A percentile compares a stretch with the other conserved stretches of the same genome.
phyloP scores from a whole-genome alignment of 1,284 basidiomycete species.

The Sporisorium scitamineum region DNA sequence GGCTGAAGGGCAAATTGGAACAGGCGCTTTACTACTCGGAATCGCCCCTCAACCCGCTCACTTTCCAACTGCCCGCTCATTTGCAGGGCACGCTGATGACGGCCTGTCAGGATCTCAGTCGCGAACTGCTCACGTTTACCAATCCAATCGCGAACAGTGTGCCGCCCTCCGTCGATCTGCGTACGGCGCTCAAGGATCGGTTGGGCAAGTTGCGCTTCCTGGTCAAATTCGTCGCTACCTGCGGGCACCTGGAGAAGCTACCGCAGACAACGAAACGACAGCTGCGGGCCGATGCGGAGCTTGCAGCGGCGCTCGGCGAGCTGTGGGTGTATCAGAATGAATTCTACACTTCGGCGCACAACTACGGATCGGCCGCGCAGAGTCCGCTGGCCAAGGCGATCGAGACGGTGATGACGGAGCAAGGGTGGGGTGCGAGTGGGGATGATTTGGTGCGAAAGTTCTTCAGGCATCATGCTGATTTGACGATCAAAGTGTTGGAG shows the following conservation, averaged over 20 bases:
- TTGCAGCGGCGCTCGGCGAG: conserved; percentile 82
- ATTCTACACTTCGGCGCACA: conserved; percentile 26
- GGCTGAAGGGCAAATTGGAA: conserved; percentile 85
- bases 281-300: conserved; percentile 87
- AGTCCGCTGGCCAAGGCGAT: conserved; percentile 72
- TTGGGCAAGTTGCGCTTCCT: conserved; percentile 82
- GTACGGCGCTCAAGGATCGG: conserved; percentile 81
- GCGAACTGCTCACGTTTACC: conserved; percentile 69
- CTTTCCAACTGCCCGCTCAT: conserved; percentile 83
- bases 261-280: conserved; percentile 81
- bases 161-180: conserved; percentile 75
- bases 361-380: conserved; percentile 15
- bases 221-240: conserved; percentile 78
- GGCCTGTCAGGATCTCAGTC: conserved; percentile 78
- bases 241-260: conserved; percentile 74
- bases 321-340: conserved; percentile 87
- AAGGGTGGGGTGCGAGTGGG: conserved; percentile 71
- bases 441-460: conserved; percentile 83
- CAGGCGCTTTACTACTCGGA: conserved; percentile 87
- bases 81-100: conserved; percentile 80
- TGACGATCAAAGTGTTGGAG: conserved; percentile 35
- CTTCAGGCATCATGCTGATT: conserved; percentile 79
- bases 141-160: conserved; percentile 39
- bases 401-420: conserved; percentile 75
- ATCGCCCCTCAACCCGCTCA: conserved; percentile 80